Evolutionary conservation across 2,329 filamentous ascomycete species (phyloP).

Genomic region (Paraconiothyrium sp.): DNA sequence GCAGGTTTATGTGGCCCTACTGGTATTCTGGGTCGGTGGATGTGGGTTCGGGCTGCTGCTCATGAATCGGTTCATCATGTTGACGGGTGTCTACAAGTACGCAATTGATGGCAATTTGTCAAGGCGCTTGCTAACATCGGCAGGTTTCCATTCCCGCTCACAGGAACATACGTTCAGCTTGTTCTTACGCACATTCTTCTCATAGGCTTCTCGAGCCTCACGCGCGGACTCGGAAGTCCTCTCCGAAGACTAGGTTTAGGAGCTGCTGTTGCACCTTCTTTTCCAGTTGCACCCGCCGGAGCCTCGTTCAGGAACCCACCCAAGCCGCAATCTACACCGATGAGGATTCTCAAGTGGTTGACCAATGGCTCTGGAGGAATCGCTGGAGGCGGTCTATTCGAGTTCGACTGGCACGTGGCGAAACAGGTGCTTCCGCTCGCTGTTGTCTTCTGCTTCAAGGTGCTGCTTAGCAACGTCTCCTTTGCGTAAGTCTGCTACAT

Average conservation of each 20-base stretch:
- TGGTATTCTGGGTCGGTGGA: conserved; percentile 60
- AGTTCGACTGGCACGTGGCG: conserved; percentile 60
- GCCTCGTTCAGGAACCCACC: conserved; percentile 38
- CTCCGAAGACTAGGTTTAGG: conserved; percentile 55
- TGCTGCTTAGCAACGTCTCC: conserved; percentile 63
- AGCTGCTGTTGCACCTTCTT: conserved; percentile 56
- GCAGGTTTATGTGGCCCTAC: conserved; percentile 58
- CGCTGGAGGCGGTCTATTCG: conserved; percentile 63
- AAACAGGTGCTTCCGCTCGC: conserved; percentile 60
- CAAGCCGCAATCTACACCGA: conserved; percentile 27
- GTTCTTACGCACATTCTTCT: conserved; percentile 61
- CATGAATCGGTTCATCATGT: conserved; percentile 62
- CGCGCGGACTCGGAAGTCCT: conserved; percentile 55
- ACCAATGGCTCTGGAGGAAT: conserved; percentile 57
- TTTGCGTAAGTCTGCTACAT: conserved; percentile 55
- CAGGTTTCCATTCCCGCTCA: conserved; percentile 64
- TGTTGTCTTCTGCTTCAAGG: conserved; percentile 60
- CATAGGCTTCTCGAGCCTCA: conserved; percentile 58
- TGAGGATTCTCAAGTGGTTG: conserved; percentile 48
- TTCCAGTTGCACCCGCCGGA: conserved; percentile 43
- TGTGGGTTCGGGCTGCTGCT: conserved; percentile 58
- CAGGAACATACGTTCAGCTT: conserved; percentile 61
- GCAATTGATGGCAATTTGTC: neutral
- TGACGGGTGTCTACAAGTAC: conserved; percentile 59
- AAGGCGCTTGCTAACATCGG: conserved; percentile 25